These are phyloP conservation scores for Tolypocladium inflatum DNA, from an alignment of 2,329 filamentous ascomycete species.

Conservation along the genomic window DNA sequence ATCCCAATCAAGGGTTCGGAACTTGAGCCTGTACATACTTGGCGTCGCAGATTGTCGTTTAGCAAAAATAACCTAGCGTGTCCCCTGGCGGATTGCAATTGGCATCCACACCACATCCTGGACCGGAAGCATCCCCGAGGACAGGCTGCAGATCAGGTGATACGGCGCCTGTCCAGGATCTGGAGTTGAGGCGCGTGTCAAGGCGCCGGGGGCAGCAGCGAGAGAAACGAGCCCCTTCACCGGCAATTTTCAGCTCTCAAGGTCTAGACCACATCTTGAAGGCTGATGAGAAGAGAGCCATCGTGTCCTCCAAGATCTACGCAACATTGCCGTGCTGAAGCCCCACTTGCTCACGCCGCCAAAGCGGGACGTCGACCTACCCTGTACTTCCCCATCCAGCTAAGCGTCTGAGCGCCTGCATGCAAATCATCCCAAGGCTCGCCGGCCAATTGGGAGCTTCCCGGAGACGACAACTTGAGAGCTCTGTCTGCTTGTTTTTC, in stretches of 20 bases:
- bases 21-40: not conserved
- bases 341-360: not conserved
- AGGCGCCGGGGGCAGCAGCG: not conserved
- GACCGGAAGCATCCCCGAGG: not conserved
- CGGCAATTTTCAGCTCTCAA: not conserved
- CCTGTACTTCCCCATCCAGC: not conserved
- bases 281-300: not conserved
- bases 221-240: not conserved
- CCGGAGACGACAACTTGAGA: not conserved
- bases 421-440: not conserved
- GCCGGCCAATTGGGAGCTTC: not conserved
- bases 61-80: not conserved
- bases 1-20: not conserved
- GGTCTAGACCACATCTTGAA: not conserved
- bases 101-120: not conserved
- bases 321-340: not conserved
- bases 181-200: not conserved
- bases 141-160: not conserved
- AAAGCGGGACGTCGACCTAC: not conserved
- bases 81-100: not conserved
- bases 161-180: not conserved
- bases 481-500: not conserved
- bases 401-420: not conserved
- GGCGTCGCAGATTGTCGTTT: not conserved
- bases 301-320: not conserved